Evolutionary conservation across 495 filamentous ascomycete species (phyloP).

Genomic region (Aspergillus sparsus): DNA sequence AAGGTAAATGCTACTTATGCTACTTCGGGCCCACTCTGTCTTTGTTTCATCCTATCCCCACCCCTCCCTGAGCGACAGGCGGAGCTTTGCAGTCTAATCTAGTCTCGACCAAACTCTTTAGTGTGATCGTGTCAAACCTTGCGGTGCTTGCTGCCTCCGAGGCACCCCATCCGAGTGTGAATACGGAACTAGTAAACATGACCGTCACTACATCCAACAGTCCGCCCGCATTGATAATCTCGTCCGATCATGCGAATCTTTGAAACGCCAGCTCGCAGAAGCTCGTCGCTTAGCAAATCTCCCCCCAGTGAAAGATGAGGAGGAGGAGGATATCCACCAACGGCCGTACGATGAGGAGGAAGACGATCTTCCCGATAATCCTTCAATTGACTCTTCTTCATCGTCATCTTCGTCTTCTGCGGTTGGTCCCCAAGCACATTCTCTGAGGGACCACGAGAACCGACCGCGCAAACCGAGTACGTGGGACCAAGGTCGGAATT

Average conservation of each 20-base stretch:
- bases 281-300: constrained; percentile 23
- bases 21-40: too few species aligned
- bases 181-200: constrained; percentile 32
- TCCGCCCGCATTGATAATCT: constrained; percentile 31
- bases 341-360: constrained; percentile 5
- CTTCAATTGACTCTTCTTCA: background rate
- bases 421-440: background rate
- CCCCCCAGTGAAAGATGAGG: constrained; percentile 22
- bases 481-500: background rate
- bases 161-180: constrained; percentile 34
- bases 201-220: constrained; percentile 32
- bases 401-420: background rate
- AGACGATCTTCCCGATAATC: background rate
- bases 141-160: constrained; percentile 33
- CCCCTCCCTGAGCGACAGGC: background rate
- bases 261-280: constrained; percentile 27
- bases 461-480: constrained; percentile 5
- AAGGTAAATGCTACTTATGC: constrained; percentile 25
- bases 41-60: background rate
- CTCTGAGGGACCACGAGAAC: background rate
- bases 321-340: background rate
- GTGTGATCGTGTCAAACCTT: constrained; percentile 35
- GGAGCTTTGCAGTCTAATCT: background rate
- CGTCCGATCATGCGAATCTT: constrained; percentile 22
- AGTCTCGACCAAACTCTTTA: constrained; percentile 2